A percentile compares a stretch with the other conserved stretches of the same genome.
Evolutionary conservation across 768 basidiomycete genomes (phyloP).

Genomic region (Lenzites betulinus): DNA sequence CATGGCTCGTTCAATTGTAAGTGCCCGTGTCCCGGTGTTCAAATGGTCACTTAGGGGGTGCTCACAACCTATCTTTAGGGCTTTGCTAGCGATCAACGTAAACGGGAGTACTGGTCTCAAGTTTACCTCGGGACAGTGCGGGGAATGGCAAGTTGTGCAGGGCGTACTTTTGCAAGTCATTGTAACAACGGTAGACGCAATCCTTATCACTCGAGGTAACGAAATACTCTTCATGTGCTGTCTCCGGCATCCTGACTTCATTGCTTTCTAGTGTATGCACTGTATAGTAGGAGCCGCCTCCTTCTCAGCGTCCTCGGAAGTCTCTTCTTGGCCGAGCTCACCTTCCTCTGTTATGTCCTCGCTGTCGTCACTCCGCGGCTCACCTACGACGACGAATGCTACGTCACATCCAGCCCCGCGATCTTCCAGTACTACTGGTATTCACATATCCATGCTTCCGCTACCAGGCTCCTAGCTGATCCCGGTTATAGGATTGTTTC

Average conservation of each 20-base stretch:
- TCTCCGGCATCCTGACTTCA: not conserved
- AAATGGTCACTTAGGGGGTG: not conserved
- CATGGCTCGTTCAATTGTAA: conserved; percentile 28
- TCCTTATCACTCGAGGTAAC: conserved; percentile 30
- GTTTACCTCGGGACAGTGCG: conserved; percentile 23
- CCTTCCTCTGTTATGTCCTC: conserved; percentile 24
- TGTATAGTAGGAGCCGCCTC: conserved; percentile 21
- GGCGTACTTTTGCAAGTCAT: conserved; percentile 26
- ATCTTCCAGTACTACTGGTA: conserved; percentile 29
- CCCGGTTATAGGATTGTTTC: conserved; percentile 24
- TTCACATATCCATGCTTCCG: not conserved
- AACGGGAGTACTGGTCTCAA: conserved; percentile 26
- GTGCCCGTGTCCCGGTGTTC: not conserved
- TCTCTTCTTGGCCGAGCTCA: conserved; percentile 23
- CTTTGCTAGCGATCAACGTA: conserved; percentile 27
- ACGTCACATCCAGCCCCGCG: conserved; percentile 26
- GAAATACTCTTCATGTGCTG: not conserved
- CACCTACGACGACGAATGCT: conserved; percentile 27
- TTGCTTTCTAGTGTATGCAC: conserved; percentile 25
- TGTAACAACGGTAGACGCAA: conserved; percentile 29
- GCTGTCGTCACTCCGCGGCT: conserved; percentile 25
- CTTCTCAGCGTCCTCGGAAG: conserved; percentile 18
- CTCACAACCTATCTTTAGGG: conserved; percentile 9
- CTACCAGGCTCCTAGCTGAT: not conserved
- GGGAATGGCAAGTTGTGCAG: conserved; percentile 26